Base-by-base conservation (phyloP, 768 basidiomycete genomes). In the Boletus sp. region DNA sequence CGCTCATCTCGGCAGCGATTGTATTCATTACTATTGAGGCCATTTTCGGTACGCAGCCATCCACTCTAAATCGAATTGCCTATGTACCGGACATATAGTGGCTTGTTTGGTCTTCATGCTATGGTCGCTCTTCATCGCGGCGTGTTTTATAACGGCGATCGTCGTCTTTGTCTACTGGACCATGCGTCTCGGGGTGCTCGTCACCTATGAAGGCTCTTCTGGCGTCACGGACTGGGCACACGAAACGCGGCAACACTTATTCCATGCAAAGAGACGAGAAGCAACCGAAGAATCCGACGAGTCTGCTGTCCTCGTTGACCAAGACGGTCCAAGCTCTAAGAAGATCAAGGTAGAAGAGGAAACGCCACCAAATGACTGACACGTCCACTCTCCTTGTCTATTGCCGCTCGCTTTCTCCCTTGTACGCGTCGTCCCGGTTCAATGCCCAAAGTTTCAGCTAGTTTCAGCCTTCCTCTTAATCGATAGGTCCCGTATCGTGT, bases 171-270 rank as follows among this genome's bases (percentile, higher is more conserved):
- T 64, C 41, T 79, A 76, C 56, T 61, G 72, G 29, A 54, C 61
- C 14, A 64, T 59, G 40, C 72, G 73, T 46, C 69, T 78, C 38
- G 61, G 72, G 8, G 58, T 65, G 46, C 68, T 73, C 19, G 59
- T 77, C 33, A 67, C 70, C n/a, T 51, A 64, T 25, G 63, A 70
- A 33, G 77, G 76, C 5, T 46, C 59, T 14, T 67, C 67, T 37
- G 70, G 66, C 5, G 55, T 69, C 50, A 39, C 50, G n/a, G 67
- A 61, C 47, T 74, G 72, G 72, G 62, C 60, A 19, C 37, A 60
- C 17, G 67, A 73, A 52, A 68, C 67, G 2, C 61, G 53, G 17
- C 56, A 55, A 38, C 63, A 60, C 46, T 60, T 72, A 19, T 62
- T 57, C 38, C 27, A 45, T 29, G 11, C 37, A 4, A 59, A 40